phyloP scores from a whole-genome alignment of 2,329 filamentous ascomycete species.

The Myriosclerotinia scirpicola region DNA sequence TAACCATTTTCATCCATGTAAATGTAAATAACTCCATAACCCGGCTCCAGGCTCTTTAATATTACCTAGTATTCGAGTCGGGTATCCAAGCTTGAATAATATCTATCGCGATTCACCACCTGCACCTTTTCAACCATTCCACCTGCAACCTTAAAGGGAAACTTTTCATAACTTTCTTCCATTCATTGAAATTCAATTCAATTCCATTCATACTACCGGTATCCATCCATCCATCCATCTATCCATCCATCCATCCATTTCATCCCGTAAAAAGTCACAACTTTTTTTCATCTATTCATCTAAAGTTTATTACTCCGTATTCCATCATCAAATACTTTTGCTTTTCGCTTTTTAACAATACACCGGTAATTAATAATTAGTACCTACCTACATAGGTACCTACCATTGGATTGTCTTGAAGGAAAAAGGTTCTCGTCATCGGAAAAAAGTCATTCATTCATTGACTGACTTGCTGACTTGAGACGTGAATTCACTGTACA shows the following conservation, averaged over 20 bases:
- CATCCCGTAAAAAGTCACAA: background rate
- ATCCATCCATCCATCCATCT: background rate
- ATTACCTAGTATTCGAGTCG: too few species aligned
- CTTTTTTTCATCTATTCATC: background rate
- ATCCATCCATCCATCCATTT: background rate
- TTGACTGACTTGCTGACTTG: background rate
- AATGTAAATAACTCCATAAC: conserved; percentile 21
- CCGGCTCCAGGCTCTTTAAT: too few species aligned
- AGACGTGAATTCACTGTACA: background rate
- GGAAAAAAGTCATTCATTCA: conserved; percentile 1
- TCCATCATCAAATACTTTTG: background rate
- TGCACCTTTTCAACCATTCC: too few species aligned
- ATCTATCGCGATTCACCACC: too few species aligned
- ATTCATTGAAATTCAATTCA: background rate
- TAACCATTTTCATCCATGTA: conserved; percentile 6
- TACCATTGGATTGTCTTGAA: background rate
- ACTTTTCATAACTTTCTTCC: background rate
- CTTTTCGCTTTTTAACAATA: background rate
- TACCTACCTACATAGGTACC: too few species aligned
- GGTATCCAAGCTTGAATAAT: too few species aligned
- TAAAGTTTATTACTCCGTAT: background rate
- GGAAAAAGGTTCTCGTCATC: conserved; percentile 1
- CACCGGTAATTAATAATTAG: too few species aligned
- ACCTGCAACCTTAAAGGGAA: background rate
- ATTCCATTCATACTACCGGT: background rate